These are phyloP conservation scores for Phytophthora ohioensis DNA, from an alignment of 352 stramenopile genomes.

Conservation along the genomic window DNA sequence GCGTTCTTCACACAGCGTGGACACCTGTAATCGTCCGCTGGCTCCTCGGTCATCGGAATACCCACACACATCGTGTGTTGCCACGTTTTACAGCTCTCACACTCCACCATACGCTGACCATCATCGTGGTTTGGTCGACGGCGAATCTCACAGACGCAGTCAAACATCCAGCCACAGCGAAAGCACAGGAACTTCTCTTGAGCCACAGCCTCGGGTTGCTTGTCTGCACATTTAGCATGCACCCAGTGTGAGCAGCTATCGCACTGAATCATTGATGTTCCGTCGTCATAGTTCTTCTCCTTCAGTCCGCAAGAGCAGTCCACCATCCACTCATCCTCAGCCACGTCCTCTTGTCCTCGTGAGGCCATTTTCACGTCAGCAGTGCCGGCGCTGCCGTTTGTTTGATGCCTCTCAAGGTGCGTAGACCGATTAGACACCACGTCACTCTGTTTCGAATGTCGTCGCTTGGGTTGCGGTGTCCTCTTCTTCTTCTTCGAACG, in stretches of 20 bases:
- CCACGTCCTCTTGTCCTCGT: slow-evolving; percentile 14
- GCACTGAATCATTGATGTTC: slow-evolving; percentile 72
- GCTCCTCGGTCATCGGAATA: slow-evolving; percentile 58
- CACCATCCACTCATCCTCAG: slow-evolving; percentile 68
- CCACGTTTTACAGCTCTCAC: slow-evolving; percentile 75
- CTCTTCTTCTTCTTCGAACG: slow-evolving; percentile 49
- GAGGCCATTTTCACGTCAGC: slow-evolving; percentile 6
- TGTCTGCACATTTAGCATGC: slow-evolving; percentile 65
- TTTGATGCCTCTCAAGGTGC: slow-evolving; percentile 15
- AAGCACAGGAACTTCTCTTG: slow-evolving; percentile 72
- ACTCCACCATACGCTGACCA: slow-evolving; percentile 75
- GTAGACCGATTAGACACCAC: slow-evolving; percentile 17
- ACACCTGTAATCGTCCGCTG: slow-evolving; percentile 66
- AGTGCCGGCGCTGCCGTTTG: slow-evolving; percentile 23
- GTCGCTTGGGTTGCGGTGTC: slow-evolving; percentile 32
- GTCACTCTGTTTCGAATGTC: slow-evolving; percentile 45
- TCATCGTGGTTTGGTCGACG: slow-evolving; percentile 72
- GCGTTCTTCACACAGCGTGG: slow-evolving; percentile 53
- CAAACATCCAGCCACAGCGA: slow-evolving; percentile 76
- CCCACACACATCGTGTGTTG: slow-evolving; percentile 75
- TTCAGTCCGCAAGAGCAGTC: slow-evolving; percentile 62
- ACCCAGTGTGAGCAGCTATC: slow-evolving; percentile 66
- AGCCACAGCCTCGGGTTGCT: slow-evolving; percentile 41
- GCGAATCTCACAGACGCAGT: slow-evolving; percentile 69
- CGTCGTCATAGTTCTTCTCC: slow-evolving; percentile 70